Base-by-base conservation (phyloP, 371 early-diverging fungal species). In the Coemansia sp. region DNA sequence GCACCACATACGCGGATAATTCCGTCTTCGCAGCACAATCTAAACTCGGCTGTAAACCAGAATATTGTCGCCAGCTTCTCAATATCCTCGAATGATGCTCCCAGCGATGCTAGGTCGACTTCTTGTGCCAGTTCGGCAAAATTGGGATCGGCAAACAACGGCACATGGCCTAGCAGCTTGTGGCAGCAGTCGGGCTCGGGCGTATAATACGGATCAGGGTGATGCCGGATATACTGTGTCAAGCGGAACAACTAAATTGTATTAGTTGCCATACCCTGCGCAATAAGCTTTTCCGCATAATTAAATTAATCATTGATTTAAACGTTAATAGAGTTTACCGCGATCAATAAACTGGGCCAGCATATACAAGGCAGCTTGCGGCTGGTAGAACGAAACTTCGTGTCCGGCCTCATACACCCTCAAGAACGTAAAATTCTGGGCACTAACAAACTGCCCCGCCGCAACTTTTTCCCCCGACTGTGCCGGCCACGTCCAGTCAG, bases 11-110 rank as follows among this genome's bases (percentile, higher is more conserved):
- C 96, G 61, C 88, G 89, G 52, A 94, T 73, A 65, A 11, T 29
- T 5, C 40, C 44, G 8, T 88, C 85, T 80, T 98, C 92, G 62
- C 89, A 86, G 77, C 94, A 93, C 36, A 98, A 79, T 17, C 98
- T 97, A 83, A 95, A 96, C 81, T 97, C 97, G 2, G 95, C 94
- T 19, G 95, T 94, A 72, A 93, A 95, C 94, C 95, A 94, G 77
- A 91, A 94, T 58, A 96, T 93, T 26, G 94, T 93, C 1, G 96
- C 90, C 52, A 96, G 81, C 75, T 89, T 90, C 78, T 93, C 84
- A 69, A 96, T 87, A 77, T 95, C 97, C 51, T 90, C 94, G 74
- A 97, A 96, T 1, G 89, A 87, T 1, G 95, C 96, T 49, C 98
- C 98, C 48, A 98, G 81, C 0, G 93, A 93, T 0, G 95, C 95